Percentiles rank a stretch among this genome's conserved stretches.
Conservation (phyloP, 495 filamentous ascomycete species). For the Penicilliopsis zonata region DNA sequence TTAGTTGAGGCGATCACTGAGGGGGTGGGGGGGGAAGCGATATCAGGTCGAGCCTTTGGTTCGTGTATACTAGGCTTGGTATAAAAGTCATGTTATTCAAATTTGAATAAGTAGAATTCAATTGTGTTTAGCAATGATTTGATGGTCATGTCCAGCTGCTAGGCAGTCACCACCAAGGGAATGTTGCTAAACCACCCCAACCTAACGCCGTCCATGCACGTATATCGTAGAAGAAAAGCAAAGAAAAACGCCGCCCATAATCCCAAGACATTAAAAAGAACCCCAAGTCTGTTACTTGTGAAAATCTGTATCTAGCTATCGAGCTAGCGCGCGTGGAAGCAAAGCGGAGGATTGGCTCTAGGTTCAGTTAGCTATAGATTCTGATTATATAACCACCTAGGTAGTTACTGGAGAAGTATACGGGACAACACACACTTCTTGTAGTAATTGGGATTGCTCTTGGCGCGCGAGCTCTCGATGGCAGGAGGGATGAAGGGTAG, state of each 20-base stretch:
- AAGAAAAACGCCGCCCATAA: constrained; percentile 5
- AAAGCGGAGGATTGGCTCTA: constrained; percentile 29
- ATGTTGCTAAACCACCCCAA: too few relatives aligned
- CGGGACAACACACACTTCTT: constrained; percentile 21
- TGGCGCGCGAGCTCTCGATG: constrained; percentile 30
- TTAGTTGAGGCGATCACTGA: too few relatives aligned
- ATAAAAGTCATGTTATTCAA: not conserved
- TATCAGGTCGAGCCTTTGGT: not conserved
- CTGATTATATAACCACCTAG: constrained; percentile 3
- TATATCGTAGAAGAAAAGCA: constrained; percentile 2
- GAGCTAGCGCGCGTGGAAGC: constrained; percentile 36
- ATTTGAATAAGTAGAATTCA: not conserved
- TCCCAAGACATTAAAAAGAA: constrained; percentile 3
- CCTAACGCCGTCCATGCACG: not conserved
- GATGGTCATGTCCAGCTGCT: not conserved
- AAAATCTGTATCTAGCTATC: too few relatives aligned
- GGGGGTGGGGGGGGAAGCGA: too few relatives aligned
- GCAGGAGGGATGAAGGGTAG: constrained; percentile 35
- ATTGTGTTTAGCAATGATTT: not conserved
- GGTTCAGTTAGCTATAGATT: constrained; percentile 3
- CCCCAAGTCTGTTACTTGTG: constrained; percentile 8
- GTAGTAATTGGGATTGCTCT: constrained; percentile 19
- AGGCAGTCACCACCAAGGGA: too few relatives aligned
- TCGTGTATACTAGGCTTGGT: not conserved
- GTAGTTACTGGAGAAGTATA: not conserved